Conservation (phyloP, 495 filamentous ascomycete species). For the Penicillium chermesinum region DNA sequence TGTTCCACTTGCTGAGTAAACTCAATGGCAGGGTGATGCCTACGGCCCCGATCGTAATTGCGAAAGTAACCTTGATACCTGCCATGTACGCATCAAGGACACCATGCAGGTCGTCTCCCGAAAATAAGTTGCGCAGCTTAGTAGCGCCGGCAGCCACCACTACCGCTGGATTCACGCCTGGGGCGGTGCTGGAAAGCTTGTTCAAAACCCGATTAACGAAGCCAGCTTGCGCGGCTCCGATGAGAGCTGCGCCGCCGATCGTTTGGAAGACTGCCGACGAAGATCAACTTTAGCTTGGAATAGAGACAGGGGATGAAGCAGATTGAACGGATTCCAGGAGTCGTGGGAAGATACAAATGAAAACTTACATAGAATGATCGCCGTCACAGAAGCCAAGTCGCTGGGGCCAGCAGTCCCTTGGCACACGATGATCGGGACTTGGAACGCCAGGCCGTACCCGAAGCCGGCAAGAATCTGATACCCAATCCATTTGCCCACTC, state of each 20-base stretch:
- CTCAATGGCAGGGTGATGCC: slow-evolving; percentile 5
- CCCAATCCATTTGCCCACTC: slow-evolving; percentile 49
- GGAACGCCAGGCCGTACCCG: slow-evolving; percentile 48
- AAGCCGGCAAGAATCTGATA: slow-evolving; percentile 54
- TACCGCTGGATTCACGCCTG: slow-evolving; percentile 32
- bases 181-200: slow-evolving; percentile 30
- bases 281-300: no score
- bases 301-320: no score
- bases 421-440: slow-evolving; percentile 41
- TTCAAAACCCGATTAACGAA: slow-evolving; percentile 41
- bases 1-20: slow-evolving; percentile 6
- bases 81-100: slow-evolving; percentile 7
- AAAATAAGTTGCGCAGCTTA: slow-evolving; percentile 43
- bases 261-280: slow-evolving; percentile 12
- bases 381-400: no score
- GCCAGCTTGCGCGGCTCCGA: slow-evolving; percentile 42
- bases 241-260: slow-evolving; percentile 45
- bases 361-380: no score
- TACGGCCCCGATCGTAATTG: slow-evolving; percentile 4
- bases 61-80: slow-evolving; percentile 9
- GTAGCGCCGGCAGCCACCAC: slow-evolving; percentile 49
- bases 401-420: no score
- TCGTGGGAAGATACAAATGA: no score
- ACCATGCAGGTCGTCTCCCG: slow-evolving; percentile 7
- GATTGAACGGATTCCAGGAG: no score